Percentiles rank a stretch among this genome's conserved stretches.
Conservation (phyloP, 2,329 filamentous ascomycete genomes). For the Atkinsonella texensis region DNA sequence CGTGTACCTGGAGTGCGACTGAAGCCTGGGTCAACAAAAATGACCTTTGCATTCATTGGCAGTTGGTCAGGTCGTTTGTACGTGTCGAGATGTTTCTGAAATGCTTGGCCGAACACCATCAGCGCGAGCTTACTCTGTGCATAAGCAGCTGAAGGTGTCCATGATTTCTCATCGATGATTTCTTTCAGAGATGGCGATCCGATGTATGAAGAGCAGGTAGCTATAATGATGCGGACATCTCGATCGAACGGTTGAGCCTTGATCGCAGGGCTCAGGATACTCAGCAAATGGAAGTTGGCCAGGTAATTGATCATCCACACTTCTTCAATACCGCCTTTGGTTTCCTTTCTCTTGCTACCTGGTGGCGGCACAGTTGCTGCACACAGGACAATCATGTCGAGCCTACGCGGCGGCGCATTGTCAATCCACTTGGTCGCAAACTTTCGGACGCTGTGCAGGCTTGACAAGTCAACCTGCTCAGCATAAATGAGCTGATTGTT, state of each 20-base stretch:
- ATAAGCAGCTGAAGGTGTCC: slow-evolving; percentile 47
- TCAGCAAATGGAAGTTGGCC: slow-evolving; percentile 87
- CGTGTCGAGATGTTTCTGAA: slow-evolving; percentile 80
- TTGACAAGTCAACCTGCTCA: slow-evolving; percentile 83
- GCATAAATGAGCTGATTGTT: slow-evolving; percentile 85
- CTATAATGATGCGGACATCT: slow-evolving; percentile 78
- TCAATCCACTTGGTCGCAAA: slow-evolving; percentile 99
- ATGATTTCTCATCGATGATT: slow-evolving; percentile 34
- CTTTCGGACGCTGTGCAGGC: slow-evolving; percentile 76
- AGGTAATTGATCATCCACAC: slow-evolving; percentile 95
- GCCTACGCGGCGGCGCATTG: slow-evolving; percentile 73
- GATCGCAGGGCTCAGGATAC: slow-evolving; percentile 81
- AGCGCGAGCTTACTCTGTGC: slow-evolving; percentile 64
- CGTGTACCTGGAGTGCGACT: slow-evolving; percentile 77
- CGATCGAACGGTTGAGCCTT: slow-evolving; percentile 86
- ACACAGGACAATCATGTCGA: slow-evolving; percentile 87
- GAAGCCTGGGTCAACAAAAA: slow-evolving; percentile 79
- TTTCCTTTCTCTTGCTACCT: slow-evolving; percentile 47
- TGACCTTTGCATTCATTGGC: slow-evolving; percentile 70
- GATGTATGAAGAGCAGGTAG: slow-evolving; percentile 83
- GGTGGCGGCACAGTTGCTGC: slow-evolving; percentile 65
- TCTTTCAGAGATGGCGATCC: slow-evolving; percentile 55
- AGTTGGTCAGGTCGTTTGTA: slow-evolving; percentile 76
- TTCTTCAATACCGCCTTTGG: slow-evolving; percentile 70
- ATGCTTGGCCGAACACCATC: slow-evolving; percentile 79